These are phyloP conservation scores for Malus hybrid DNA, from an alignment of 331 rosid species.

Conservation along the genomic window DNA sequence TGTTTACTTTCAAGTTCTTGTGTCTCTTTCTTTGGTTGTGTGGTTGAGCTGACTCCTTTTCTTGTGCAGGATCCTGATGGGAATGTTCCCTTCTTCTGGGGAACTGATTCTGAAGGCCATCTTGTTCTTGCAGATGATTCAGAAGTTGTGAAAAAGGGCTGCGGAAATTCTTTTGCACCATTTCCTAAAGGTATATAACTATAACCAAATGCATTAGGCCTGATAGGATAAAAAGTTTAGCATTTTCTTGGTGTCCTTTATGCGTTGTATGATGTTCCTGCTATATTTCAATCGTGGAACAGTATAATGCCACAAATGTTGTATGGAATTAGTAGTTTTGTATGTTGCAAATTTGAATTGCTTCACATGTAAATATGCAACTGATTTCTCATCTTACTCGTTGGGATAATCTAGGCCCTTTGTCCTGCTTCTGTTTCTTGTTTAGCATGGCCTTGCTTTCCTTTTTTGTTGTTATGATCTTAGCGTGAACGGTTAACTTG, in stretches of 20 bases:
- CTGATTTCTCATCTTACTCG: neutral
- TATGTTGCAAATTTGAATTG: neutral
- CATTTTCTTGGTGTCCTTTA: constrained; percentile 3
- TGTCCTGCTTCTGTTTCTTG: neutral
- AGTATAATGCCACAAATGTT: neutral
- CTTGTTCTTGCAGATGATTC: constrained; percentile 73
- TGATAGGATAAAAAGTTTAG: neutral
- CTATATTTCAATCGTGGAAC: neutral
- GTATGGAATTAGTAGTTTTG: neutral
- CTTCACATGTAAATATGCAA: neutral
- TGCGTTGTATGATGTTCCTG: neutral
- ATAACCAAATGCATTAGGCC: neutral
- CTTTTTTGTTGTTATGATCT: too few species aligned
- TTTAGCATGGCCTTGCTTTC: neutral
- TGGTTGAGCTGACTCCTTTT: neutral
- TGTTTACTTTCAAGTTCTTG: neutral
- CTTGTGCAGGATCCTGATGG: constrained; percentile 69
- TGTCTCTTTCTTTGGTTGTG: constrained; percentile 5
- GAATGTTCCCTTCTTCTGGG: constrained; percentile 88
- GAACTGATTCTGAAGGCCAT: constrained; percentile 85
- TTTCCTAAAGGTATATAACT: constrained; percentile 87
- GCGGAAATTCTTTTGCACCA: constrained; percentile 89
- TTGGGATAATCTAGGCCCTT: neutral
- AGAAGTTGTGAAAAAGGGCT: constrained; percentile 60
- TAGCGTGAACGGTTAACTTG: neutral